Conservation (phyloP, 805 yeast genomes). For the Candida vartiovaarae region DNA sequence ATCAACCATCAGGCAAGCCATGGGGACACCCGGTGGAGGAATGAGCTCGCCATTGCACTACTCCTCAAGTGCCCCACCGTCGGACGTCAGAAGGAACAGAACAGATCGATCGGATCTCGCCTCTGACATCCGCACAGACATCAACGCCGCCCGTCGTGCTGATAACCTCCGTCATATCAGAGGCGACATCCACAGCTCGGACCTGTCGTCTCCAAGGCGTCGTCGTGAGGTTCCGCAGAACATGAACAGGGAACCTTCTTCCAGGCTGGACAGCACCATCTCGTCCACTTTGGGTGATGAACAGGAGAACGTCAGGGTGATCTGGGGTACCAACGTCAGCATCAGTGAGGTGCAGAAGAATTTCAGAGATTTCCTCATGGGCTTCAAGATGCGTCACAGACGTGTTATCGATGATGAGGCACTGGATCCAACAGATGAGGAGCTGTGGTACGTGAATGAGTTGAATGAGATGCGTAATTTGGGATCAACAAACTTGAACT, state of each 20-base stretch:
- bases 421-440: constrained; percentile 53
- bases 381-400: constrained; percentile 74
- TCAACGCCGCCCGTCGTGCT: constrained; percentile 31
- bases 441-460: constrained; percentile 64
- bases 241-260: constrained; percentile 14
- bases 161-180: constrained; percentile 49
- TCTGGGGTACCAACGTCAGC: constrained; percentile 98
- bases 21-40: constrained; percentile 15
- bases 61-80: constrained; percentile 30
- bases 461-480: constrained; percentile 67
- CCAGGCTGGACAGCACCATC: constrained; percentile 9
- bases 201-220: constrained; percentile 62
- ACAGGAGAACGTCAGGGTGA: constrained; percentile 79
- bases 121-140: constrained; percentile 40
- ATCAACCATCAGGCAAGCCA: constrained; percentile 11
- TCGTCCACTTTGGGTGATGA: constrained; percentile 24
- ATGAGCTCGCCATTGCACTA: constrained; percentile 41
- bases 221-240: constrained; percentile 53
- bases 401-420: constrained; percentile 35
- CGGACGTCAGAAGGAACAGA: constrained; percentile 19
- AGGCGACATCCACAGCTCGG: constrained; percentile 73
- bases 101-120: constrained; percentile 24
- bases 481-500: constrained; percentile 75
- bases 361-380: constrained; percentile 78
- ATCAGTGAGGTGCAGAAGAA: constrained; percentile 78